Evolutionary conservation across 176 grass and related monocot genomes (phyloP), one percentile per base, ranked within the genome.

Genomic region (Guadua angustifolia): DNA sequence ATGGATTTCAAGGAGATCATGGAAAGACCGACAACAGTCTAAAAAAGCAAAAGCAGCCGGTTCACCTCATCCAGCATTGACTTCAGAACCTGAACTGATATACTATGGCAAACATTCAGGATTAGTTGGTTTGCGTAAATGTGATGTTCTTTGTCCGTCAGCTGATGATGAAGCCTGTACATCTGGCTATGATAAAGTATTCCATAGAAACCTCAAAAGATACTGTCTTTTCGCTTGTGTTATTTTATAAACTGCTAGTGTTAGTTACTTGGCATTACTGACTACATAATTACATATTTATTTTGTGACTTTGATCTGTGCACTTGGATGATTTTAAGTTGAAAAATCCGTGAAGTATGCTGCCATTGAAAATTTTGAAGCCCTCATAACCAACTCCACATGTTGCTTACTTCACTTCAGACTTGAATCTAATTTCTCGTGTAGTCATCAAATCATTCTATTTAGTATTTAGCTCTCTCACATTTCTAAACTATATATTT

Each of bases 61-160:
- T 92, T 82, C 79, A 87, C 56, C 66, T 65, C 81, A 86, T 29
- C 78, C 66, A 67, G 43, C 74, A 69, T 76, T 72, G 76, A 80
- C 79, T 89, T 78, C 81, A 7, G 89, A 93, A 79, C 95, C 93
- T 24, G 95, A 98, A 66, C 86, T 98, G 43, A 89, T 98, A 86
- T 98, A 90, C 87, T 98, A 98, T 88, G 95, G 95, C 62, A 92
- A 85, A 81, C 71, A 95, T 83, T 98, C 95, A 69, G 95, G 95
- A 81, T 82, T 98, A 83, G 85, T 92, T 84, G 93, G 89, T 57
- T 75, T 93, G 49, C 52, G 70, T 50, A 98, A 90, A 91, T 85
- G 73, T 65, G 80, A 89, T 74, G 69, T 90, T 46, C 87, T 93
- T 76, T 14, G 9, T 77, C 66, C 84, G 1, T 67, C 82, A 59